phyloP scores from a whole-genome alignment of 768 basidiomycete genomes.

The Clitopilus hobsonii region DNA sequence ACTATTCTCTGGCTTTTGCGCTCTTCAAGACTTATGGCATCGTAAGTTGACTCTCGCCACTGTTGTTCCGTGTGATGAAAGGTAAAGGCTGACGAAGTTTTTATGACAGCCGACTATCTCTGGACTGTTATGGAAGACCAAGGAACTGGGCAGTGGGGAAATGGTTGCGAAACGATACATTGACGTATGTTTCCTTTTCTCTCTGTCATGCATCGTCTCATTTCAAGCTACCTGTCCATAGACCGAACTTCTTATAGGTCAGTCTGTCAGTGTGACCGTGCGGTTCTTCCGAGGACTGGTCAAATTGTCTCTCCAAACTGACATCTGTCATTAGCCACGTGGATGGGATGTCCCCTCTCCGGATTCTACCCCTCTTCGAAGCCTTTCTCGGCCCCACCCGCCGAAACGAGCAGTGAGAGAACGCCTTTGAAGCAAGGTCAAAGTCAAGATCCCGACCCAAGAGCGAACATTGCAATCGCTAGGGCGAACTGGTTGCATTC shows the following conservation, averaged over 20 bases:
- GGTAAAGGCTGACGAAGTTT: not conserved
- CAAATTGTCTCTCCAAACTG: not conserved
- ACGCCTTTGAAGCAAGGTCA: conserved; percentile 3
- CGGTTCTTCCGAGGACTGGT: not conserved
- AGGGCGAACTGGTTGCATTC: conserved; percentile 40
- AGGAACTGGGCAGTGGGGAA: conserved; percentile 29
- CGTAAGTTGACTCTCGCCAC: conserved; percentile 29
- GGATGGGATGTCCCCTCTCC: conserved; percentile 28
- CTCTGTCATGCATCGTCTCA: not conserved
- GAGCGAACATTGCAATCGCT: conserved; percentile 35
- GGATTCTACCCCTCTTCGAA: conserved; percentile 16
- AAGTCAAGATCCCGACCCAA: conserved; percentile 25
- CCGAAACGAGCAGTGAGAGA: not conserved
- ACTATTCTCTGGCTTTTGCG: conserved; percentile 39
- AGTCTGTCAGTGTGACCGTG: conserved; percentile 3
- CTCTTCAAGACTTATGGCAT: conserved; percentile 51
- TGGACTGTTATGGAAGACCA: conserved; percentile 34
- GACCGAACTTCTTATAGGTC: conserved; percentile 42
- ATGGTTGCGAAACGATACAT: conserved; percentile 38
- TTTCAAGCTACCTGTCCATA: conserved; percentile 8
- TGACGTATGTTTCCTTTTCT: conserved; percentile 33
- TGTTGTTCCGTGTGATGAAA: no score
- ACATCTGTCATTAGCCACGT: conserved; percentile 24
- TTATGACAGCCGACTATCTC: conserved; percentile 39
- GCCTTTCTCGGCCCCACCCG: not conserved